Conservation (phyloP, 2,329 filamentous ascomycete genomes). For the Acrocalymma vagum region DNA sequence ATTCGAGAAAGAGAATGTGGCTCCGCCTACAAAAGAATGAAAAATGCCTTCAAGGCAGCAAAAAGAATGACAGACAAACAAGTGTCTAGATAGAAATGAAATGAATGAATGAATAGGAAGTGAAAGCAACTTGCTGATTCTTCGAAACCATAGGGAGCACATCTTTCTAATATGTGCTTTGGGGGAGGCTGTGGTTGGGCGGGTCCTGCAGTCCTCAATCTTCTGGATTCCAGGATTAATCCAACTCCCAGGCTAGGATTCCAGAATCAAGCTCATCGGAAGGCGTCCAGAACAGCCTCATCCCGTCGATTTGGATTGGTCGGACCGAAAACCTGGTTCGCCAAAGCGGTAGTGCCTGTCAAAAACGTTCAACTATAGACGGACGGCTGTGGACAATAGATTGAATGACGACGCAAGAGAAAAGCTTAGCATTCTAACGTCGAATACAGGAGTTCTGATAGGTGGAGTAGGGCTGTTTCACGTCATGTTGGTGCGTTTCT, state of each 20-base stretch:
- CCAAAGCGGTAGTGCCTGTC: slow-evolving; percentile 19
- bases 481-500: slow-evolving; percentile 17
- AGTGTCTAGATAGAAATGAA: slow-evolving; percentile 24
- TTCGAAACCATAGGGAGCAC: not conserved
- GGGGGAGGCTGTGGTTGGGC: slow-evolving; percentile 5
- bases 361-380: slow-evolving; percentile 19
- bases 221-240: too few relatives aligned
- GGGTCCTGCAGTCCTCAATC: slow-evolving; percentile 31
- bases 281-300: too few relatives aligned
- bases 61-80: slow-evolving; percentile 27
- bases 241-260: too few relatives aligned
- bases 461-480: slow-evolving; percentile 19
- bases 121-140: too few relatives aligned
- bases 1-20: slow-evolving; percentile 26
- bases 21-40: slow-evolving; percentile 35
- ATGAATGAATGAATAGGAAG: slow-evolving; percentile 6
- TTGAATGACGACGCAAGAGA: slow-evolving; percentile 24
- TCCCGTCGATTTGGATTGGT: slow-evolving; percentile 18
- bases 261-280: too few relatives aligned
- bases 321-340: slow-evolving; percentile 23
- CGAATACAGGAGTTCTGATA: slow-evolving; percentile 15
- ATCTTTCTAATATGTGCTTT: slow-evolving; percentile 6
- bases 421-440: slow-evolving; percentile 9
- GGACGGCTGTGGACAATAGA: slow-evolving; percentile 32
- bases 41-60: slow-evolving; percentile 44